Percentiles rank a stretch among this genome's conserved stretches.
These are phyloP conservation scores for Scedosporium apiospermum DNA, from an alignment of 2,329 filamentous ascomycete genomes.

Conservation along the genomic window DNA sequence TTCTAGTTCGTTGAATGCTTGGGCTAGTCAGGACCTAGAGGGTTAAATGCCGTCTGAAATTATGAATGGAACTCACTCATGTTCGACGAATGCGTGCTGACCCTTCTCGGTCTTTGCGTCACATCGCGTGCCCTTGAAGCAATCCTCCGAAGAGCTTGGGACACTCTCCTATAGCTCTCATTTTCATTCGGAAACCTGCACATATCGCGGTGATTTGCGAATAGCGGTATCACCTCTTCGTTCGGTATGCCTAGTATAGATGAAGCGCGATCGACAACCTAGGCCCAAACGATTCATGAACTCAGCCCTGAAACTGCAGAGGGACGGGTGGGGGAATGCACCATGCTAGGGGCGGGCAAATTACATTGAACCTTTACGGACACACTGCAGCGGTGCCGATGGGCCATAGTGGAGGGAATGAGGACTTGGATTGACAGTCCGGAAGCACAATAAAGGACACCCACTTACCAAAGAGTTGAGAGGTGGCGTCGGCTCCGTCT, in stretches of 20 bases:
- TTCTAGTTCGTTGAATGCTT: constrained; percentile 23
- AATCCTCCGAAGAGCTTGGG: constrained; percentile 12
- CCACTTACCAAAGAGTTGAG: constrained; percentile 9
- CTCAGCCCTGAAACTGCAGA: background rate
- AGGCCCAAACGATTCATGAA: background rate
- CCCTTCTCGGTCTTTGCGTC: background rate
- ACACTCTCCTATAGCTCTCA: constrained; percentile 12
- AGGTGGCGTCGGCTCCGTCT: constrained; percentile 10
- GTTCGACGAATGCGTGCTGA: constrained; percentile 6
- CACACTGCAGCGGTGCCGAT: no score
- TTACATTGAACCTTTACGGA: background rate
- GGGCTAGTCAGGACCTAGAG: constrained; percentile 3
- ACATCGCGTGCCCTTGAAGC: constrained; percentile 2
- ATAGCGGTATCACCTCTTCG: constrained; percentile 14
- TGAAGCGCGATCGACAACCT: constrained; percentile 19
- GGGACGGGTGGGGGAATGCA: background rate
- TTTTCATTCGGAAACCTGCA: constrained; percentile 15
- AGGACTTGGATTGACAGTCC: background rate
- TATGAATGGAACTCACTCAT: constrained; percentile 1
- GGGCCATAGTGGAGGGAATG: background rate
- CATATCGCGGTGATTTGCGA: constrained; percentile 17
- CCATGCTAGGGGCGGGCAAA: no score
- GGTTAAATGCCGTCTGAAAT: background rate
- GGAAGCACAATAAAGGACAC: background rate
- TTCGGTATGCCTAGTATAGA: constrained; percentile 13